Evolutionary conservation across 169 alveolate species (phyloP).

Genomic region (Plasmodium coatneyi): DNA sequence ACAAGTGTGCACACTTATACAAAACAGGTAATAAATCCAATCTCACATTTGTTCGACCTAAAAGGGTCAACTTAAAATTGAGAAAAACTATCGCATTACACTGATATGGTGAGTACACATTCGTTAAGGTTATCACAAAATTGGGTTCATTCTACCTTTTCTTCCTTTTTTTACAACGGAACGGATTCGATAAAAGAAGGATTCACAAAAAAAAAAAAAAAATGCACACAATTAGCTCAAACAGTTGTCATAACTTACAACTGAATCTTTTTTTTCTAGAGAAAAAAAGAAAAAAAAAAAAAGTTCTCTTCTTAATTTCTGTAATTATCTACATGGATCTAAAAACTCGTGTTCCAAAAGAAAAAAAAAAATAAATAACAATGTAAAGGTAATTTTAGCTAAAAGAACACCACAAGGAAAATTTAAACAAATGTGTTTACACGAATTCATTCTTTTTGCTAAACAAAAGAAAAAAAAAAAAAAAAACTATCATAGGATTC

Average conservation of each 20-base stretch:
- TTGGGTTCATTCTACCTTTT: not conserved
- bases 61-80: not conserved
- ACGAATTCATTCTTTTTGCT: not conserved
- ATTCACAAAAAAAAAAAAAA: not conserved
- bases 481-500: not conserved
- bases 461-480: not conserved
- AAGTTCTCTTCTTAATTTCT: not conserved
- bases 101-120: not conserved
- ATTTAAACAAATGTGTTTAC: not conserved
- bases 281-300: not conserved
- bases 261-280: not conserved
- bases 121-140: not conserved
- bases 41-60: not conserved
- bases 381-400: not conserved
- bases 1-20: not conserved
- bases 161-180: not conserved
- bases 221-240: not conserved
- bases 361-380: not conserved
- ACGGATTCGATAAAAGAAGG: not conserved
- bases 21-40: not conserved
- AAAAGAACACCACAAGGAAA: constrained; percentile 1
- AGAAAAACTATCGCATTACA: not conserved
- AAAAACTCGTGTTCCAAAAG: not conserved
- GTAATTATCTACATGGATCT: not conserved
- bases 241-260: not conserved